Percentiles rank a stretch among this genome's conserved stretches.
Conservation (phyloP, 192 early-diverging fungal species). For the Paraglomus occultum region DNA sequence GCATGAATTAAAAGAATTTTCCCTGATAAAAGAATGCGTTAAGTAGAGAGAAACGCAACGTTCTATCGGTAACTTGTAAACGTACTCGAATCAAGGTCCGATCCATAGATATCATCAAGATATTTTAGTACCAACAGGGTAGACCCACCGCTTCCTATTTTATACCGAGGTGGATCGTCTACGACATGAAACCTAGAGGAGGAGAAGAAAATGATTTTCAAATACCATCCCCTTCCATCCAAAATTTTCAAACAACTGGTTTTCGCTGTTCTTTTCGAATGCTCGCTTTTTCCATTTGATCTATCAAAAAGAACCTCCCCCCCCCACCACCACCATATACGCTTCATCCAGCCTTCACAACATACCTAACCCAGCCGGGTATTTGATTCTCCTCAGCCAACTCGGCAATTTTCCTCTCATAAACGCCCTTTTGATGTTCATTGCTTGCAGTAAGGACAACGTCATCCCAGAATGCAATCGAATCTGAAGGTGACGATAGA, state of each 20-base stretch:
- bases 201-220: no score
- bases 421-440: conserved; percentile 31
- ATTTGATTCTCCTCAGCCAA: conserved; percentile 19
- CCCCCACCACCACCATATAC: no score
- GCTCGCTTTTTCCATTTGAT: conserved; percentile 6
- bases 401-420: conserved; percentile 25
- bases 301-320: not conserved
- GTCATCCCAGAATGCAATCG: conserved; percentile 39
- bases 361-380: conserved; percentile 29
- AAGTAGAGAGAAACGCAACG: not conserved
- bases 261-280: not conserved
- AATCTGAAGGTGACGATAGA: not conserved
- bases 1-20: conserved; percentile 40
- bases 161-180: conserved; percentile 37
- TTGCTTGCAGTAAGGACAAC: conserved; percentile 42
- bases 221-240: not conserved
- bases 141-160: conserved; percentile 43
- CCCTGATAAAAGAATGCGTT: conserved; percentile 7
- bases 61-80: not conserved
- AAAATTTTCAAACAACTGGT: not conserved
- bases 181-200: conserved; percentile 39
- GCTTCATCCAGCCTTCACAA: no score
- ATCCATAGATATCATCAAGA: conserved; percentile 29
- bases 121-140: conserved; percentile 37
- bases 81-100: conserved; percentile 22